Evolutionary conservation across 305 asterid species (phyloP), one percentile per base, ranked within the genome.

Genomic region (Solanum hybrid): DNA sequence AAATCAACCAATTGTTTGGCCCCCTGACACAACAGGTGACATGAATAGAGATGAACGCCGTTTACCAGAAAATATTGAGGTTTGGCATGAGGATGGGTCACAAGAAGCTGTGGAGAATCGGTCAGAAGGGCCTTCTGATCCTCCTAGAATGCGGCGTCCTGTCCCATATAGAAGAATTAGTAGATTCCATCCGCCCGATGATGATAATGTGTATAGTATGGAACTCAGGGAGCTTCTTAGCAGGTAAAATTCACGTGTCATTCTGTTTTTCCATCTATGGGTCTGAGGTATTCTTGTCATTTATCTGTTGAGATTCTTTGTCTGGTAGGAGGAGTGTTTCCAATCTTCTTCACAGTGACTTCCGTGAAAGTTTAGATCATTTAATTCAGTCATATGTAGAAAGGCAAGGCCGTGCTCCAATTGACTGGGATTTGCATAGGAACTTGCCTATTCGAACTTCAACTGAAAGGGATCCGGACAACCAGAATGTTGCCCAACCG

Each of bases 221-320:
- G 99, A 97, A 92, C 98, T 97, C 89, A 95, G 99, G 93, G 98
- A 97, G 92, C 96, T 97, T 80, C 92, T 97, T 85, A 95, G 99
- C 97, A 94, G 99, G 99, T 97, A 90, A 84, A 37, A 57, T 29
- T 37, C n/a, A 4, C 4, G 1, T 82, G 68, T 83, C 41, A 36
- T 39, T 78, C 79, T 22, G 13, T 31, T 76, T 77, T 88, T 27
- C 32, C 41, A 29, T 57, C 86, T 88, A 26, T 88, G 77, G 33
- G 79, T 82, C 41, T 88, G 75, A 88, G 82, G n/a, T 65, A 12
- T 7, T 73, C 65, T 33, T 79, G 36, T 65, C 24, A 15, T 89
- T 78, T 22, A 85, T 90, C 84, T 90, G 33, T 61, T 87, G 15
- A 89, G 86, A 65, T 89, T 87, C 77, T 22, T 57, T 89, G 39